Conservation (phyloP, 176 grass and related monocot genomes). For the Cenchrus americanus region DNA sequence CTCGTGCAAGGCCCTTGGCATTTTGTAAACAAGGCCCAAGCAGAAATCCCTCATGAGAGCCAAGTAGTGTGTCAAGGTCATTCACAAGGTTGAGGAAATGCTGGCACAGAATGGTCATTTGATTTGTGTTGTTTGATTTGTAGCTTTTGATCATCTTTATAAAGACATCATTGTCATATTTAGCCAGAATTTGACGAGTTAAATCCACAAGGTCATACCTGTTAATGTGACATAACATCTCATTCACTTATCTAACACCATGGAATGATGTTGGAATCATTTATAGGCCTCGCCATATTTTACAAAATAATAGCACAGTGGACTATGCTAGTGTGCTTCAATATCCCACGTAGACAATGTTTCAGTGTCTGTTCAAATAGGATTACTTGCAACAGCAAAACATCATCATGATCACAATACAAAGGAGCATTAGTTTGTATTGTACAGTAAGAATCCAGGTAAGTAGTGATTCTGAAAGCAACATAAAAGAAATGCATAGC, state of each 20-base stretch:
- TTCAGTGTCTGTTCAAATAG: not conserved
- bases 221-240: conserved; percentile 22
- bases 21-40: conserved; percentile 83
- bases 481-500: not conserved
- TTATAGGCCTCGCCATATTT: not conserved
- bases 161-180: conserved; percentile 78
- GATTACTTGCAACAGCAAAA: not conserved
- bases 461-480: not conserved
- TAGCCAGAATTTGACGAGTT: conserved; percentile 78
- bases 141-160: conserved; percentile 63
- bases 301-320: not conserved
- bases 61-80: conserved; percentile 63
- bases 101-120: conserved; percentile 46
- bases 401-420: not conserved
- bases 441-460: not conserved
- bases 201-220: conserved; percentile 89
- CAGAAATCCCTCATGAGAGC: conserved; percentile 80
- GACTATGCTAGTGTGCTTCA: not conserved
- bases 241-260: conserved; percentile 21
- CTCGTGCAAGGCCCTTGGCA: conserved; percentile 67
- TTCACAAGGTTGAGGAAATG: conserved; percentile 70
- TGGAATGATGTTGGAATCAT: conserved; percentile 7
- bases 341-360: not conserved
- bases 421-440: not conserved
- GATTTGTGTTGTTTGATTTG: conserved; percentile 49